Percentiles rank a stretch among this genome's conserved stretches.
Conservation (phyloP, 169 alveolate genomes). For the Eimeria necatrix region DNA sequence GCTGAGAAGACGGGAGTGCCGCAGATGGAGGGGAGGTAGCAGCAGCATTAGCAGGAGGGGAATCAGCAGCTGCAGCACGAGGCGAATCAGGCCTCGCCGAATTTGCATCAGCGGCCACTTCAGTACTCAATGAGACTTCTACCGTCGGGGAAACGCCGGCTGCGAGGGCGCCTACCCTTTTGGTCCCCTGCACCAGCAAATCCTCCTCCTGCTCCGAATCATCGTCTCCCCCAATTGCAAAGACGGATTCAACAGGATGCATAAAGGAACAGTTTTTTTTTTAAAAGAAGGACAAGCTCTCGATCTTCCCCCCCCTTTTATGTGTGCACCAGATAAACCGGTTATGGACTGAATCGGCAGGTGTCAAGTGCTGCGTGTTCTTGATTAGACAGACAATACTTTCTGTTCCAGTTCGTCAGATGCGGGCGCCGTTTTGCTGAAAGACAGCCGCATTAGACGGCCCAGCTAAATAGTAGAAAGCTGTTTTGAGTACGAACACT, state of each 20-base stretch:
- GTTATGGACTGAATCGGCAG: too few relatives aligned
- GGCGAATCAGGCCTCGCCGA: neutral
- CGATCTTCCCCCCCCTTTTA: too few relatives aligned
- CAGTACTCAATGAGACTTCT: neutral
- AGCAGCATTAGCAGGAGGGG: neutral
- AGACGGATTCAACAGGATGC: conserved; percentile 43
- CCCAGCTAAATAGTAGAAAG: too few relatives aligned
- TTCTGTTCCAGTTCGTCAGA: too few relatives aligned
- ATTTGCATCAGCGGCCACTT: neutral
- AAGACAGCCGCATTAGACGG: too few relatives aligned
- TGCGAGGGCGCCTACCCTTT: conserved; percentile 54
- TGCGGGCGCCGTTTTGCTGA: too few relatives aligned
- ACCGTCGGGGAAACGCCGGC: conserved; percentile 7
- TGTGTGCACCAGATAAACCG: too few relatives aligned
- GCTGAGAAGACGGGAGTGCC: neutral
- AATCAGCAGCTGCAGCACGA: neutral
- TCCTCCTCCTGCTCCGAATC: conserved; percentile 56
- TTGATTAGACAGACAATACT: too few relatives aligned
- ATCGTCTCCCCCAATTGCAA: conserved; percentile 66
- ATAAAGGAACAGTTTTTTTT: neutral
- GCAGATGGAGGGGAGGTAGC: neutral
- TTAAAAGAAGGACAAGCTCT: too few relatives aligned
- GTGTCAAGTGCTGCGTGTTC: too few relatives aligned
- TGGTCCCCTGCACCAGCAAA: conserved; percentile 24
- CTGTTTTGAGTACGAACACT: too few relatives aligned